Evolutionary conservation across 768 basidiomycete species (phyloP).

Genomic region (Russula sp.): DNA sequence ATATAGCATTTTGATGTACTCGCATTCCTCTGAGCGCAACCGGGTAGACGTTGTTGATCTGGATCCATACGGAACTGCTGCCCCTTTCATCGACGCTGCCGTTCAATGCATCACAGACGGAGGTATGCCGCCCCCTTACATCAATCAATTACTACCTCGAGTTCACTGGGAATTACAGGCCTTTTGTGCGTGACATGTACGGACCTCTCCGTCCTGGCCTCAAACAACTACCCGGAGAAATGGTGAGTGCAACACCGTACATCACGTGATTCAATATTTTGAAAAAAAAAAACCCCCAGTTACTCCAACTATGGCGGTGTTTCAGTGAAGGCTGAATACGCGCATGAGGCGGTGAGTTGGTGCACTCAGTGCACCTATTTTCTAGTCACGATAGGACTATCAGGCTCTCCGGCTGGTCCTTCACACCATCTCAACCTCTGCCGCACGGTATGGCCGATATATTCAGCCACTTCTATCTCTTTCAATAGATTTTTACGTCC

Average conservation of each 20-base stretch:
- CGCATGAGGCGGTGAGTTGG: constrained; percentile 76
- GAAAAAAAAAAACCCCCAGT: constrained; percentile 33
- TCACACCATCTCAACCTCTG: constrained; percentile 76
- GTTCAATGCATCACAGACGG: constrained; percentile 85
- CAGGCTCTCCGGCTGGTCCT: constrained; percentile 91
- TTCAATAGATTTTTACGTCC: constrained; percentile 96
- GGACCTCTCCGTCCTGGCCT: constrained; percentile 88
- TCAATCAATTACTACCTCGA: background rate
- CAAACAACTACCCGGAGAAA: constrained; percentile 94
- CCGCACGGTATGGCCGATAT: constrained; percentile 86
- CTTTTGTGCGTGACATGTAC: constrained; percentile 95
- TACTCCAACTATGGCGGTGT: constrained; percentile 94
- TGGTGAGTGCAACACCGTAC: constrained; percentile 43
- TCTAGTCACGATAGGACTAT: constrained; percentile 3
- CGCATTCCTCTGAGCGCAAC: constrained; percentile 61
- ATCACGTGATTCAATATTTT: background rate
- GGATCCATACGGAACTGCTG: constrained; percentile 96
- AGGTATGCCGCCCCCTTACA: constrained; percentile 40
- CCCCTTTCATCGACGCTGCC: constrained; percentile 93
- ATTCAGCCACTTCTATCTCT: constrained; percentile 85
- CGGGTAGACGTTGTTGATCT: constrained; percentile 95
- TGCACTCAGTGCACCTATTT: background rate
- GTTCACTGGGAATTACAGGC: constrained; percentile 38
- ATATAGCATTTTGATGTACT: constrained; percentile 80
- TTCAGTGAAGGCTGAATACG: constrained; percentile 87